These are phyloP conservation scores for Areca catechu DNA, from an alignment of 176 grass and related monocot species.

Conservation along the genomic window DNA sequence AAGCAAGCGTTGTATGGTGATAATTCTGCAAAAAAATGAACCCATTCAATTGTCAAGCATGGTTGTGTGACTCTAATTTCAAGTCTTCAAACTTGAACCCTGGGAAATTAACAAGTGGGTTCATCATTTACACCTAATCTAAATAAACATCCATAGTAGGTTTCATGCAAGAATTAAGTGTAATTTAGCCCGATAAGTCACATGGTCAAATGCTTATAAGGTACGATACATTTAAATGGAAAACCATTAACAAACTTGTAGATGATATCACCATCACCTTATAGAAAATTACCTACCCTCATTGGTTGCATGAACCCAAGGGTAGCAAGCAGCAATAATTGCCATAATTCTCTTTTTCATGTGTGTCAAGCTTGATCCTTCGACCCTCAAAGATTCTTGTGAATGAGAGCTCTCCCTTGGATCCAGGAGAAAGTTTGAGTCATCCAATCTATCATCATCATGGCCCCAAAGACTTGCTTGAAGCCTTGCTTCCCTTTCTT, in stretches of 20 bases:
- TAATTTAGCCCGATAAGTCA: too few relatives aligned
- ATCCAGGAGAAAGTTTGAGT: conserved; percentile 60
- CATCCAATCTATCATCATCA: conserved; percentile 57
- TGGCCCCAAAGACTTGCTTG: conserved; percentile 94
- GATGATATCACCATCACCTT: not conserved
- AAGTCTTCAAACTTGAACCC: too few relatives aligned
- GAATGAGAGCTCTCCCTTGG: conserved; percentile 50
- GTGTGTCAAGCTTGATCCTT: conserved; percentile 44
- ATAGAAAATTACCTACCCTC: conserved; percentile 46
- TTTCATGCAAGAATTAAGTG: too few relatives aligned
- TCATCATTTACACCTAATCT: too few relatives aligned
- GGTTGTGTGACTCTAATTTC: too few relatives aligned
- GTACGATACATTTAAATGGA: too few relatives aligned
- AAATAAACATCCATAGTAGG: too few relatives aligned
- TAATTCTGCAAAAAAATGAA: too few relatives aligned
- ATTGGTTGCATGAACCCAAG: conserved; percentile 96
- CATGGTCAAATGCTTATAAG: too few relatives aligned
- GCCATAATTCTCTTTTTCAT: conserved; percentile 64
- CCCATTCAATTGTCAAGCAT: too few relatives aligned
- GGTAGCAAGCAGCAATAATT: conserved; percentile 79
- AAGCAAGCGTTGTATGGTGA: too few relatives aligned
- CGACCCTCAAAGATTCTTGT: conserved; percentile 23
- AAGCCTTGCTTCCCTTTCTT: conserved; percentile 96
- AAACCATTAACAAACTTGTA: not conserved
- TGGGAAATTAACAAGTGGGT: too few relatives aligned